Base-by-base conservation (phyloP, 306 rosid genomes). In the Crotalaria pallida region DNA sequence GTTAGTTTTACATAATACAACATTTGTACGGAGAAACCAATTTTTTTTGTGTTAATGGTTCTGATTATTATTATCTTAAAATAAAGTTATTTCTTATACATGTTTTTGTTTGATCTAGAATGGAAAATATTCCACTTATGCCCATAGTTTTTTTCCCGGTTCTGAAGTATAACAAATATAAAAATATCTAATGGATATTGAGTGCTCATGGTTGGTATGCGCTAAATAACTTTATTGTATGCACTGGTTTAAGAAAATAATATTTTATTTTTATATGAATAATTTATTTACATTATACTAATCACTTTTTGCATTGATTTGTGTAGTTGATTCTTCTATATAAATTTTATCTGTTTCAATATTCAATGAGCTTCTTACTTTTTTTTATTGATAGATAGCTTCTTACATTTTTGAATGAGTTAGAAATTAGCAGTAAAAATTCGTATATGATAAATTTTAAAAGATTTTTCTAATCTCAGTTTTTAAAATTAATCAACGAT, bases 71-170 rank as follows among this genome's bases (percentile, higher is more conserved):
- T 31, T 49, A 3, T 38, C 24, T 40, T 38, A 9, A 21, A 43
- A 11, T 1, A 22, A 21, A 22, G 5, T 33, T 19, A 49, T 13
- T 24, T 45, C 24, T n/a, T n/a, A 1, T 38, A 36, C 45, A 7
- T 40, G 34, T 8, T 38, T 64, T 74, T 10, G 6, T 53, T 65
- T 64, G 58, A 64, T 52, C 65, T 64, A 6, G 7, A 0, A 17
- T 40, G 26, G 11, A 63, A 45, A 73, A 63, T 72, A 72, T 73
- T 52, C 78, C 23, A 10, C 26, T 73, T 41, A 11, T 17, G 13
- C 3, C 3, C 56, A 0, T 44, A 5, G 4, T 11, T 44, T 8
- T 58, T 44, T 3, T 13, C 26, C 15, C 16, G 31, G 29, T 31
- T 0, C 19, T 1, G 24, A 29, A 69, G 12, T 26, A 13, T 53